Evolutionary conservation across 2,329 filamentous ascomycete genomes (phyloP).

Genomic region (Dactylellina sp.): DNA sequence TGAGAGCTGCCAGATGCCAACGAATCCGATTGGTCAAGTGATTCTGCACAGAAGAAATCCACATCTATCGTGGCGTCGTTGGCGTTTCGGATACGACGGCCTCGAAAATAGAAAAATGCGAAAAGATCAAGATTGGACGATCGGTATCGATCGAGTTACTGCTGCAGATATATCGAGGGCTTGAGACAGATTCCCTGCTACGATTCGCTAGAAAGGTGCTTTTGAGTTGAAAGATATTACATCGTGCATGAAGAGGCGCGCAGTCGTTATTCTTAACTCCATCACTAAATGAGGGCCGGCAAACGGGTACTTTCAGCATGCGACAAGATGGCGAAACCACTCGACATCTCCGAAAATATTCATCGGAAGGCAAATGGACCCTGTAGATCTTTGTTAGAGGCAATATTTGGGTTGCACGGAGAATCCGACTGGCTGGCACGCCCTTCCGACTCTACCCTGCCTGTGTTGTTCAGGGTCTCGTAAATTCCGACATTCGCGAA

Average conservation of each 20-base stretch:
- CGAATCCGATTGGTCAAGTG: constrained; percentile 29
- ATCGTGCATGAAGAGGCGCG: constrained; percentile 19
- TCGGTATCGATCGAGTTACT: background rate
- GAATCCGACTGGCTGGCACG: constrained; percentile 22
- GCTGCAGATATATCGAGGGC: background rate
- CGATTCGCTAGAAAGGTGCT: background rate
- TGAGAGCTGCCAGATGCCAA: constrained; percentile 39
- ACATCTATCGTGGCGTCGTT: constrained; percentile 8
- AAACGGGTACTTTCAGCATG: background rate
- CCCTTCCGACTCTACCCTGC: constrained; percentile 6
- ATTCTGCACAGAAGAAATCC: no score
- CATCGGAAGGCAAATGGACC: background rate
- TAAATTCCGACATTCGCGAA: constrained; percentile 34
- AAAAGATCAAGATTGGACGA: background rate
- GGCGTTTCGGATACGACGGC: background rate
- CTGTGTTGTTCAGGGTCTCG: background rate
- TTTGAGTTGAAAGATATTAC: background rate
- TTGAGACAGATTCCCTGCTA: background rate
- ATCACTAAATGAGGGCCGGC: background rate
- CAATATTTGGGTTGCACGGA: constrained; percentile 15
- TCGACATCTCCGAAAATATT: background rate
- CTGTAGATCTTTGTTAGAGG: constrained; percentile 22
- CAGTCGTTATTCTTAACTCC: constrained; percentile 31
- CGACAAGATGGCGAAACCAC: no score
- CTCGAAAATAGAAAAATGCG: constrained; percentile 1